Percentiles rank a stretch among this genome's conserved stretches.
Evolutionary conservation across 306 rosid species (phyloP).

Genomic region (Begonia peltatifolia): DNA sequence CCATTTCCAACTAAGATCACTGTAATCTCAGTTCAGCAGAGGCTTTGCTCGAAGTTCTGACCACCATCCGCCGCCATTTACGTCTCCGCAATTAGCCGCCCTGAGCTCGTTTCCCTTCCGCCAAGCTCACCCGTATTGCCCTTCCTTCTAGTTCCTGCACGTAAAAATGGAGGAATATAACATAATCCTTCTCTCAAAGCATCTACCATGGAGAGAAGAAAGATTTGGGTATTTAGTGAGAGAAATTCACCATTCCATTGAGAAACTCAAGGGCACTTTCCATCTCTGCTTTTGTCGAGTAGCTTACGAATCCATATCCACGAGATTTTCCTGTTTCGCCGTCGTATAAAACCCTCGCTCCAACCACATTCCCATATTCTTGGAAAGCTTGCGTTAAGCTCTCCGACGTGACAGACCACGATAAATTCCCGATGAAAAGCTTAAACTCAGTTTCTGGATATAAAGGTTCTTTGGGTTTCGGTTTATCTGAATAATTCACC

Average conservation of each 20-base stretch:
- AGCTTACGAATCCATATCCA: slow-evolving; percentile 85
- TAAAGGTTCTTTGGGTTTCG: slow-evolving; percentile 61
- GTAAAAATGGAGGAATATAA: slow-evolving; percentile 5
- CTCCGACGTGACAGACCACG: slow-evolving; percentile 85
- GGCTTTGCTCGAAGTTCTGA: no score
- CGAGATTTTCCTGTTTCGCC: slow-evolving; percentile 85
- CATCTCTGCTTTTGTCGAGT: slow-evolving; percentile 59
- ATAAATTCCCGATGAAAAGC: slow-evolving; percentile 77
- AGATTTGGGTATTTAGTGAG: no score
- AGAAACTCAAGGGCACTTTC: slow-evolving; percentile 59
- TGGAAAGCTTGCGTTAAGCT: slow-evolving; percentile 54
- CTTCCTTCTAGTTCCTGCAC: slow-evolving; percentile 80
- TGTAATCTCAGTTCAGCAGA: no score
- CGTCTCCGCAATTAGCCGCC: neutral
- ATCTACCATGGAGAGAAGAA: no score
- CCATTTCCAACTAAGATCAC: no score
- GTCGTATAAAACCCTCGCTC: slow-evolving; percentile 75
- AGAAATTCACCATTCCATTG: slow-evolving; percentile 47
- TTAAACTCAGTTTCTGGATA: slow-evolving; percentile 79
- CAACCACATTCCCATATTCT: slow-evolving; percentile 78
- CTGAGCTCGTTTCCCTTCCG: slow-evolving; percentile 60
- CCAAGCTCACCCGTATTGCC: slow-evolving; percentile 69
- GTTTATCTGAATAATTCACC: slow-evolving; percentile 81
- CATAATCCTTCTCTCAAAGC: neutral
- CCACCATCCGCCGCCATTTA: no score